Base-by-base conservation (phyloP, 805 yeast genomes). In the Candida tibetensis region DNA sequence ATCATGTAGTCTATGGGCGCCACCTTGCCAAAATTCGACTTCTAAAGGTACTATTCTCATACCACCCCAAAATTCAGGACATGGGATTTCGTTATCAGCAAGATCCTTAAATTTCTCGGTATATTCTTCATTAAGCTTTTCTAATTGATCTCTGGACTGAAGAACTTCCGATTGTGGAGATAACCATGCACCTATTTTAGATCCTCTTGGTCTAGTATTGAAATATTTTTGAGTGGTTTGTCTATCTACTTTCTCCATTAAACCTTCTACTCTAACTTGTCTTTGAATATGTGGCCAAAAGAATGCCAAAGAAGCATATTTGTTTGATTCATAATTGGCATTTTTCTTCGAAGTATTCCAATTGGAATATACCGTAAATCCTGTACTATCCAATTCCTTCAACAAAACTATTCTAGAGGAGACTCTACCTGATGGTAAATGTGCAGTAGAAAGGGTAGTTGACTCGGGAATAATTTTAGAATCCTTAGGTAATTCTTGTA, bases 51-150 rank as follows among this genome's bases (percentile, higher is more conserved):
- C 79, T 13, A 93, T 72, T 54, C 95, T 74, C 34, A 93, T 58
- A 0, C 99, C 99, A 38, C 98, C 99, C 99, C 99, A 93, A 58
- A 69, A 82, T 25, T 85, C 90, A 12, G 99, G 99, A 47, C 95
- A 84, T 19, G 95, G 95, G 30, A 93, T 79, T 27, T 81, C 79
- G 25, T 77, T 77, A 36, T 74, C 83, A 9, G 52, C 51, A 29
- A 64, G 58, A 28, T 72, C 79, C 45, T 79, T 76, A 45, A 86
- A 87, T 56, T 79, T 72, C 39, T 72, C 64, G 39, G 71, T 81
- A 43, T 66, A 72, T 18, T 67, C 56, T 8, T 60, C 55, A 36
- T 78, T 78, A 12, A 71, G 51, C 0, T 57, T 52, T 26, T 89
- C 85, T 43, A 91, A 75, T 49, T 77, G 85, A 12, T 76, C 76